A percentile compares a stretch with the other conserved stretches of the same genome.
Evolutionary conservation across 2,329 filamentous ascomycete genomes (phyloP).

Genomic region (Neopestalotiopsis sp.): DNA sequence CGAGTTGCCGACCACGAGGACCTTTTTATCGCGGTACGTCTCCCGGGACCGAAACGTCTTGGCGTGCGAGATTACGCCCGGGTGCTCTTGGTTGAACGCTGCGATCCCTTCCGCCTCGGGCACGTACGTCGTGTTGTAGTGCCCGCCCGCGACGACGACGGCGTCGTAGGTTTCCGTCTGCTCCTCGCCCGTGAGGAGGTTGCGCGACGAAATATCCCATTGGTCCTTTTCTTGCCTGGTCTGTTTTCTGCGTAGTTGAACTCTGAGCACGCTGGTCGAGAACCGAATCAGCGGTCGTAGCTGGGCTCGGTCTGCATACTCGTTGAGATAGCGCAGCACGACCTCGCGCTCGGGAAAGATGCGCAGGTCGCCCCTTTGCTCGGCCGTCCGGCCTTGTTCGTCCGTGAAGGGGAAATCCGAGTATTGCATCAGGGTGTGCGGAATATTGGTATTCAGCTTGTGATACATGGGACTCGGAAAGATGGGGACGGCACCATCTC

Average conservation of each 20-base stretch:
- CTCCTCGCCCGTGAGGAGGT: slow-evolving; percentile 49
- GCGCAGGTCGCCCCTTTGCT: slow-evolving; percentile 39
- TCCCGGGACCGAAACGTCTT: slow-evolving; percentile 77
- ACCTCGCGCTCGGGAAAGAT: slow-evolving; percentile 76
- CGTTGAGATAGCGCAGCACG: slow-evolving; percentile 75
- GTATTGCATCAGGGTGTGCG: slow-evolving; percentile 79
- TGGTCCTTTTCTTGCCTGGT: slow-evolving; percentile 22
- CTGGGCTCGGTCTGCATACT: slow-evolving; percentile 65
- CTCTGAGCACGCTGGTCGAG: slow-evolving; percentile 68
- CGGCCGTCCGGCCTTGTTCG: slow-evolving; percentile 42
- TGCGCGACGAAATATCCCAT: slow-evolving; percentile 66
- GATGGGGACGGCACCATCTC: slow-evolving; percentile 43
- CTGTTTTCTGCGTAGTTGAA: slow-evolving; percentile 34
- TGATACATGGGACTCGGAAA: slow-evolving; percentile 89
- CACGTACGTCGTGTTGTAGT: slow-evolving; percentile 73
- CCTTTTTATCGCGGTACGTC: slow-evolving; percentile 70
- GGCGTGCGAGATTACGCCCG: slow-evolving; percentile 71
- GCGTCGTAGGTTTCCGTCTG: slow-evolving; percentile 68
- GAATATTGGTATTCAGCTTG: slow-evolving; percentile 84
- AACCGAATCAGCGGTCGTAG: slow-evolving; percentile 72
- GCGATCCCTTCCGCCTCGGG: slow-evolving; percentile 65
- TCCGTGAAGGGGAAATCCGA: slow-evolving; percentile 70
- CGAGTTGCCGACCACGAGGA: slow-evolving; percentile 83
- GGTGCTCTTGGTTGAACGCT: slow-evolving; percentile 64
- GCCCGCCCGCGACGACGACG: slow-evolving; percentile 75